These are phyloP conservation scores for Russula earlei DNA, from an alignment of 768 basidiomycete genomes.

Conservation along the genomic window DNA sequence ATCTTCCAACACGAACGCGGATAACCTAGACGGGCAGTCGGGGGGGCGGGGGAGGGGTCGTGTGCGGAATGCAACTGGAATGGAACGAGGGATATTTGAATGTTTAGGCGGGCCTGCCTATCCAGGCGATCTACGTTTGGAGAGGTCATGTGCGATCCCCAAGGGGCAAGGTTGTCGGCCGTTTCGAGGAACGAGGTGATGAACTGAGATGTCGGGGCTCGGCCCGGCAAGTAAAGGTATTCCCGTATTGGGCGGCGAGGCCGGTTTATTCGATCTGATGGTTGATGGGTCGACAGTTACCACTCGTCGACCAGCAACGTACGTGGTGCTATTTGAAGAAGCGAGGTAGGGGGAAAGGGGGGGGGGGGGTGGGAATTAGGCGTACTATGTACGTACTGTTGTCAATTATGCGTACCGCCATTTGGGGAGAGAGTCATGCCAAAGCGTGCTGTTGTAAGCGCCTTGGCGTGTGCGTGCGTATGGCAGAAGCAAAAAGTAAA, in stretches of 20 bases:
- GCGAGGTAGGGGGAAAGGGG: not conserved
- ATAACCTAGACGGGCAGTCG: not conserved
- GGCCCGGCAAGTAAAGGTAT: not conserved
- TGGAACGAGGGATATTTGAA: not conserved
- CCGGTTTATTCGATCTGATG: too few species aligned
- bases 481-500: too few species aligned
- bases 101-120: slow-evolving; percentile 2
- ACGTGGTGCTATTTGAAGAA: not conserved
- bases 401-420: not conserved
- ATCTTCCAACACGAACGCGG: not conserved
- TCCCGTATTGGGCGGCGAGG: not conserved
- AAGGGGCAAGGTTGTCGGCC: too few species aligned
- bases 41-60: not conserved
- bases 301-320: too few species aligned
- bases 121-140: slow-evolving; percentile 6
- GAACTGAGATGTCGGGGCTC: not conserved
- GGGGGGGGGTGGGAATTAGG: not conserved
- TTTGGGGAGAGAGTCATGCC: not conserved
- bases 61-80: not conserved
- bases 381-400: not conserved
- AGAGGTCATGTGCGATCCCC: not conserved
- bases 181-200: too few species aligned
- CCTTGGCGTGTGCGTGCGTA: not conserved
- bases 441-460: not conserved
- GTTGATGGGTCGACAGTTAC: too few species aligned